A percentile compares a stretch with the other conserved stretches of the same genome.
Evolutionary conservation across 805 yeast genomes (phyloP).

Genomic region (Myxozyma mucilagina): DNA sequence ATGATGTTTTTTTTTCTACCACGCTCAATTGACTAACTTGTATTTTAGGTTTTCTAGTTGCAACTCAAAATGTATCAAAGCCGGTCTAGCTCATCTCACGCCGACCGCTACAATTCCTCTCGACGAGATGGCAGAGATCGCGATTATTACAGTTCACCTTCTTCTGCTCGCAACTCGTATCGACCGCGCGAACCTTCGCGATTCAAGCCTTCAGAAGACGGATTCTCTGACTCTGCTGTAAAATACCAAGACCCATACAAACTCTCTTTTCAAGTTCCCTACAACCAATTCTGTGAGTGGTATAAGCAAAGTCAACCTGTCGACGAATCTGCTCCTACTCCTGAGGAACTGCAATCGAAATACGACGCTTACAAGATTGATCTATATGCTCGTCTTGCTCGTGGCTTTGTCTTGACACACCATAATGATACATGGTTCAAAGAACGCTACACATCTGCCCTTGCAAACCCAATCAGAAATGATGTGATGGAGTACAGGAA

Average conservation of each 20-base stretch:
- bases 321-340: neutral
- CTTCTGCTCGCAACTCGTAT: conserved; percentile 1
- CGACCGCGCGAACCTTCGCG: neutral
- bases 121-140: conserved; percentile 2
- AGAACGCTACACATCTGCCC: conserved; percentile 25
- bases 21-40: too few species aligned
- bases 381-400: conserved; percentile 29
- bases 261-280: conserved; percentile 19
- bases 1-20: too few species aligned
- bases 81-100: neutral
- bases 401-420: conserved; percentile 28
- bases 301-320: conserved; percentile 8
- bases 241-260: conserved; percentile 24
- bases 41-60: too few species aligned
- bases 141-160: conserved; percentile 9
- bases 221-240: neutral
- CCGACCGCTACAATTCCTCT: conserved; percentile 10
- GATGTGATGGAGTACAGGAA: conserved; percentile 10
- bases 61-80: neutral
- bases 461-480: neutral
- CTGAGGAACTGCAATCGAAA: conserved; percentile 1
- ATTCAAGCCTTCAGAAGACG: neutral
- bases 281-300: conserved; percentile 26
- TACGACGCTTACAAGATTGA: conserved; percentile 28
- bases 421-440: conserved; percentile 31